Evolutionary conservation across 2,329 filamentous ascomycete genomes (phyloP).

Genomic region (Aaosphaeria pasadenensis): DNA sequence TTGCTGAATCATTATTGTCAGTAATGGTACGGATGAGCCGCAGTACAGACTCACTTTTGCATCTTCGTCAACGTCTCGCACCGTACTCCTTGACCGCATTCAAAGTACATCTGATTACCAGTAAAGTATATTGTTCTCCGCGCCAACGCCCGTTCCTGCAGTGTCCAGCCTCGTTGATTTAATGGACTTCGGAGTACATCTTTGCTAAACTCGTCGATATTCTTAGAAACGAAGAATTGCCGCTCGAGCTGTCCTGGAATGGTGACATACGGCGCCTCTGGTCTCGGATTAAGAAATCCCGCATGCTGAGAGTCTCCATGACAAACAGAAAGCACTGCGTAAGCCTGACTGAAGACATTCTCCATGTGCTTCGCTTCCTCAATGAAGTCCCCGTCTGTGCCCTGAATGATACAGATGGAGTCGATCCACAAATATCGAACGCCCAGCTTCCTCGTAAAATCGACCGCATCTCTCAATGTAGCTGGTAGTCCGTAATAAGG

Average conservation of each 20-base stretch:
- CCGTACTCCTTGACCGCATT: conserved; percentile 13
- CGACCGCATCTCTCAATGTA: conserved; percentile 19
- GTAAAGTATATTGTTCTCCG: conserved; percentile 19
- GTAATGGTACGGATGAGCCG: neutral
- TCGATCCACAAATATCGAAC: conserved; percentile 27
- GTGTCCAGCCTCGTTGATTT: conserved; percentile 17
- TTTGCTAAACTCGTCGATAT: conserved; percentile 14
- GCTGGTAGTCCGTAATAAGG: conserved; percentile 8
- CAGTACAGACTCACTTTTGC: conserved; percentile 3
- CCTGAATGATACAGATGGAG: conserved; percentile 18
- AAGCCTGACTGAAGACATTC: conserved; percentile 9
- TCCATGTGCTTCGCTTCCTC: conserved; percentile 9
- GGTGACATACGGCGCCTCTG: neutral
- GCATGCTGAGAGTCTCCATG: conserved; percentile 2
- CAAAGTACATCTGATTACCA: conserved; percentile 17
- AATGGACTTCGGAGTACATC: conserved; percentile 12
- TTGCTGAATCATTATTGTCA: conserved; percentile 1
- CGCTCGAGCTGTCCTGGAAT: neutral
- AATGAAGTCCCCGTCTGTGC: conserved; percentile 8
- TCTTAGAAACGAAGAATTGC: conserved; percentile 6
- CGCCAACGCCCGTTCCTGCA: conserved; percentile 19
- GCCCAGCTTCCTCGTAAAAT: conserved; percentile 11
- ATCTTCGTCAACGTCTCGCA: conserved; percentile 10
- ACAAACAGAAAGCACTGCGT: conserved; percentile 7
- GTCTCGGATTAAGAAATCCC: conserved; percentile 5